phyloP scores from a whole-genome alignment of 306 rosid genomes.

The Psophocarpus tetragonolobus region DNA sequence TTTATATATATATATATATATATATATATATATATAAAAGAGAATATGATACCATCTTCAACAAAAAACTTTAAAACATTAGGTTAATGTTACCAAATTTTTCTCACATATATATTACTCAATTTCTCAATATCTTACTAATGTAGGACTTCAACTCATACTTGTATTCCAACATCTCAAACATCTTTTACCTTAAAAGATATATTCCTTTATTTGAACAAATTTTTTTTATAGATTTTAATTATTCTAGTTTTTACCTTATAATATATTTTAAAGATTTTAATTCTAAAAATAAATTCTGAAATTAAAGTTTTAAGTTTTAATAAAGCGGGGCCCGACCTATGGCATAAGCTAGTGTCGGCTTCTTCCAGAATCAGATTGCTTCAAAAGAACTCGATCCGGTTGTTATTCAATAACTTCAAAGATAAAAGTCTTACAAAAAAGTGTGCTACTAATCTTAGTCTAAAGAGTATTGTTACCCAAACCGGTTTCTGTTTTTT shows the following conservation, averaged over 20 bases:
- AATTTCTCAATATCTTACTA: too few relatives aligned
- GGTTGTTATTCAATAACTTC: neutral
- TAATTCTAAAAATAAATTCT: neutral
- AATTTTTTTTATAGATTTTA: too few relatives aligned
- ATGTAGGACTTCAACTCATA: too few relatives aligned
- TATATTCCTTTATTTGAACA: too few relatives aligned
- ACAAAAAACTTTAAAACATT: too few relatives aligned
- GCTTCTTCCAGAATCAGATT: neutral
- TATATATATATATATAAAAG: too few relatives aligned
- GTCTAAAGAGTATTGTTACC: neutral
- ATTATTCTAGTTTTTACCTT: neutral
- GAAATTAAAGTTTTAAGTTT: neutral
- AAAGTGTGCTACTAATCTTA: neutral
- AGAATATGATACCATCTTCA: too few relatives aligned
- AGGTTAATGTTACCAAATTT: too few relatives aligned
- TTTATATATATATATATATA: too few relatives aligned
- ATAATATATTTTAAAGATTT: neutral
- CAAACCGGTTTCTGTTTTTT: neutral
- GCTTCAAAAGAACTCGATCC: slow-evolving; percentile 7
- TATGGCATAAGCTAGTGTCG: neutral
- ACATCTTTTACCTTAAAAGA: too few relatives aligned
- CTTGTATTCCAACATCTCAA: too few relatives aligned
- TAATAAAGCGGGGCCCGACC: neutral
- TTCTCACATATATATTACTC: too few relatives aligned
- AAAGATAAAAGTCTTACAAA: neutral